Evolutionary conservation across 1,284 basidiomycete genomes (phyloP).

Genomic region (Austroboletus niveus): DNA sequence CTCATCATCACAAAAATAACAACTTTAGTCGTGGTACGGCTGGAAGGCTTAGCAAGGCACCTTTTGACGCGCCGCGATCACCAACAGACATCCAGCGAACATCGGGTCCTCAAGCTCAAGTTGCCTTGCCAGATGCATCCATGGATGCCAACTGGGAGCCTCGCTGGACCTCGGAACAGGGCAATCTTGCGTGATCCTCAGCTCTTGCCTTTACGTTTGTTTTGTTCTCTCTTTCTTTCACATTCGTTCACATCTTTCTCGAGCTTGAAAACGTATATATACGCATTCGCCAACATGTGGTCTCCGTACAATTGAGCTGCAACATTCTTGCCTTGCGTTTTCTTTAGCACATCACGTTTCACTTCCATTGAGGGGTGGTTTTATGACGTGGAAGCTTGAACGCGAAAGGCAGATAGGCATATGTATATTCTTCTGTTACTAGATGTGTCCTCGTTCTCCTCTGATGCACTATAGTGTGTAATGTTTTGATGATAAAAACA

Average conservation of each 20-base stretch:
- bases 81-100: slow-evolving; percentile 13
- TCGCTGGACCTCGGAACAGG: slow-evolving; percentile 14
- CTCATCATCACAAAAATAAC: slow-evolving; percentile 25
- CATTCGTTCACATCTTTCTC: neutral
- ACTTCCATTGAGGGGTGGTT: neutral
- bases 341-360: neutral
- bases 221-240: slow-evolving; percentile 12
- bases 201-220: neutral
- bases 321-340: neutral
- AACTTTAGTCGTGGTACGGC: slow-evolving; percentile 14
- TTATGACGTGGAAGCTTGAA: no score
- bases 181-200: slow-evolving; percentile 5
- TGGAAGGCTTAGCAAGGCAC: slow-evolving; percentile 19
- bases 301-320: slow-evolving; percentile 1
- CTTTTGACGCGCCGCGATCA: slow-evolving; percentile 19
- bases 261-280: neutral
- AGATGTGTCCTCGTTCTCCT: neutral
- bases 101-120: slow-evolving; percentile 6
- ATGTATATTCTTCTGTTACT: neutral
- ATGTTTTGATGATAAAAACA: no score
- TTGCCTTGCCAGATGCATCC: slow-evolving; percentile 8
- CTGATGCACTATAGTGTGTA: no score
- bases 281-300: neutral
- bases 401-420: no score
- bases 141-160: slow-evolving; percentile 19